Evolutionary conservation across 441 rosid species (phyloP).

Genomic region (Populus hybrid): DNA sequence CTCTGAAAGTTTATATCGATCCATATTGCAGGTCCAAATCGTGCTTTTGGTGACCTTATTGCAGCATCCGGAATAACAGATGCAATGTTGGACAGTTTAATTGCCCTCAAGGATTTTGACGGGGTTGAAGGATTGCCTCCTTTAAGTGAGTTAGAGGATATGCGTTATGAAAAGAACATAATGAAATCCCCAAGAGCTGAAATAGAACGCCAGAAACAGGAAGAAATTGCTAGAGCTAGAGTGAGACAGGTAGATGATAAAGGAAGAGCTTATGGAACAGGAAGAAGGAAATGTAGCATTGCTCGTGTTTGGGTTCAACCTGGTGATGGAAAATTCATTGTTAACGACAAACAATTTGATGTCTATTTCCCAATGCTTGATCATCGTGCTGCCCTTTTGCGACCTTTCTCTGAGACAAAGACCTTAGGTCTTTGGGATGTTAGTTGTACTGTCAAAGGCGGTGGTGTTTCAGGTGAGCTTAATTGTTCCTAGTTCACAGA

Average conservation of each 20-base stretch:
- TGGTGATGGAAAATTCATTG: conserved; percentile 65
- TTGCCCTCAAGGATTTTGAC: conserved; percentile 79
- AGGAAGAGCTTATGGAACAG: conserved; percentile 95
- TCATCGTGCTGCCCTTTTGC: conserved; percentile 85
- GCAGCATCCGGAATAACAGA: conserved; percentile 91
- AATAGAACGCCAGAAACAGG: conserved; percentile 85
- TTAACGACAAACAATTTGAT: conserved; percentile 82
- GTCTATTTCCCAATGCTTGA: conserved; percentile 93
- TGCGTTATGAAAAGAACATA: conserved; percentile 64
- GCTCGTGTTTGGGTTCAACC: conserved; percentile 94
- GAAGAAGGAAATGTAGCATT: conserved; percentile 86
- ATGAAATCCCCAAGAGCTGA: conserved; percentile 72
- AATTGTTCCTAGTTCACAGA: not conserved
- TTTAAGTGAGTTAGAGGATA: conserved; percentile 66
- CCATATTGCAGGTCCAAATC: conserved; percentile 64
- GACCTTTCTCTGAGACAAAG: conserved; percentile 91
- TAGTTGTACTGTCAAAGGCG: conserved; percentile 85
- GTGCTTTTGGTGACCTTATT: conserved; percentile 93
- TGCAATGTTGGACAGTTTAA: conserved; percentile 85
- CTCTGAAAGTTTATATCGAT: conserved; percentile 14
- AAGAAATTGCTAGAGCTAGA: conserved; percentile 81
- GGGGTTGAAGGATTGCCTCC: conserved; percentile 89
- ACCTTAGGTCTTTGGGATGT: conserved; percentile 93
- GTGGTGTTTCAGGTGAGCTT: conserved; percentile 77
- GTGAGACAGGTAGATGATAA: conserved; percentile 79